phyloP scores from a whole-genome alignment of 192 early-diverging fungal genomes.

The Cladochytrium replicatum region DNA sequence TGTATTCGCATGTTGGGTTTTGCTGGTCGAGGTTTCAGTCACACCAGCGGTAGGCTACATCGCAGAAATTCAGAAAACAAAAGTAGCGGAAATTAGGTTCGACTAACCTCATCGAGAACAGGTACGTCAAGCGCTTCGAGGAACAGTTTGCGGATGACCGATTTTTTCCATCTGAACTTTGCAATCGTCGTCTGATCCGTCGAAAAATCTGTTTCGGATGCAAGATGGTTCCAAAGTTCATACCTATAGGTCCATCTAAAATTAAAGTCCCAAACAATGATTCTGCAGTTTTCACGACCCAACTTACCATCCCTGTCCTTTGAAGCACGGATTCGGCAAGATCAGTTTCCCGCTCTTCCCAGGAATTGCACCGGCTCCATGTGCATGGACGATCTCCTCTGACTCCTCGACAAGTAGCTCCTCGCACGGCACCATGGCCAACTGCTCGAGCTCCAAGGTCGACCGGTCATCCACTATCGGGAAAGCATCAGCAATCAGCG shows the following conservation, averaged over 20 bases:
- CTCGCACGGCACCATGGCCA: neutral
- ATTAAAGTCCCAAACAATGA: neutral
- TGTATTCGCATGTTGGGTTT: no score
- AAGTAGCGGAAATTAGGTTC: no score
- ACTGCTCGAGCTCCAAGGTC: neutral
- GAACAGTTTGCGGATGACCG: conserved; percentile 20
- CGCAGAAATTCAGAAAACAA: no score
- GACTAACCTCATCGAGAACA: conserved; percentile 22
- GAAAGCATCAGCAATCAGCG: neutral
- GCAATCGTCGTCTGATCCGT: conserved; percentile 10
- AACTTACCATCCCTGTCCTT: conserved; percentile 10
- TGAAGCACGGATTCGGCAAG: conserved; percentile 15
- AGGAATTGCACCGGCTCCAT: conserved; percentile 2
- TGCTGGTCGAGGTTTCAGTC: no score
- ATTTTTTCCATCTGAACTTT: conserved; percentile 39
- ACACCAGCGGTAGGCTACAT: no score
- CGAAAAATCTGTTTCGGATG: conserved; percentile 23
- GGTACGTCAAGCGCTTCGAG: conserved; percentile 21
- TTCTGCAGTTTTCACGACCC: neutral
- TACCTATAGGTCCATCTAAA: conserved; percentile 14
- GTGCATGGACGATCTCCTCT: neutral
- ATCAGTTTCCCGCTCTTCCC: conserved; percentile 4
- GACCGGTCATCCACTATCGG: neutral
- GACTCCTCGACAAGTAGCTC: neutral
- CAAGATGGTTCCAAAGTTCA: conserved; percentile 14